phyloP scores from a whole-genome alignment of 2,329 filamentous ascomycete species.

The Pseudofabraea citricarpa region DNA sequence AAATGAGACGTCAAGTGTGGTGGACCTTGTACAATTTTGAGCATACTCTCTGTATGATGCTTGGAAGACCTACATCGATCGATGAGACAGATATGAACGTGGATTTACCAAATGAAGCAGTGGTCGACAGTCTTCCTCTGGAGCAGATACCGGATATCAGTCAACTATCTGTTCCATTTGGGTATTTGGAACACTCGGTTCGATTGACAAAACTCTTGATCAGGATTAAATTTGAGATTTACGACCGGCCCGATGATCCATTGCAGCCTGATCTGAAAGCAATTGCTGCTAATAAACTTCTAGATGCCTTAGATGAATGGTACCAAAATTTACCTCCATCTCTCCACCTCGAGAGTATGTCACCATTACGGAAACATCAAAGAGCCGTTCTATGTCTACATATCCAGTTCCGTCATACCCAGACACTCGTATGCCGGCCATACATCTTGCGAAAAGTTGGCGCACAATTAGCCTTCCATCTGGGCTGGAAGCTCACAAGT shows the following conservation, averaged over 20 bases:
- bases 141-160: not conserved
- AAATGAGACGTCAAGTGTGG: constrained; percentile 25
- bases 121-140: constrained; percentile 20
- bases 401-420: constrained; percentile 23
- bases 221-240: constrained; percentile 22
- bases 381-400: constrained; percentile 24
- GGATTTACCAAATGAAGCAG: constrained; percentile 21
- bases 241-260: constrained; percentile 11
- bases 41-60: constrained; percentile 25
- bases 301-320: constrained; percentile 22
- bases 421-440: constrained; percentile 22
- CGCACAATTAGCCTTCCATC: constrained; percentile 19
- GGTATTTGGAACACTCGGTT: constrained; percentile 21
- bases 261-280: constrained; percentile 10
- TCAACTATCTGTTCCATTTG: constrained; percentile 11
- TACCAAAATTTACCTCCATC: constrained; percentile 18
- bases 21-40: constrained; percentile 26
- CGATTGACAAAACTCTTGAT: constrained; percentile 20
- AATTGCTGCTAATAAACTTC: constrained; percentile 15
- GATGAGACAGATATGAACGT: constrained; percentile 25
- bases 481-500: constrained; percentile 20
- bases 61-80: constrained; percentile 24
- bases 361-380: constrained; percentile 14
- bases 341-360: constrained; percentile 17
- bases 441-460: constrained; percentile 24